A percentile compares a stretch with the other conserved stretches of the same genome.
These are phyloP conservation scores for Plasmopara halstedii DNA, from an alignment of 352 stramenopile genomes.

Conservation along the genomic window DNA sequence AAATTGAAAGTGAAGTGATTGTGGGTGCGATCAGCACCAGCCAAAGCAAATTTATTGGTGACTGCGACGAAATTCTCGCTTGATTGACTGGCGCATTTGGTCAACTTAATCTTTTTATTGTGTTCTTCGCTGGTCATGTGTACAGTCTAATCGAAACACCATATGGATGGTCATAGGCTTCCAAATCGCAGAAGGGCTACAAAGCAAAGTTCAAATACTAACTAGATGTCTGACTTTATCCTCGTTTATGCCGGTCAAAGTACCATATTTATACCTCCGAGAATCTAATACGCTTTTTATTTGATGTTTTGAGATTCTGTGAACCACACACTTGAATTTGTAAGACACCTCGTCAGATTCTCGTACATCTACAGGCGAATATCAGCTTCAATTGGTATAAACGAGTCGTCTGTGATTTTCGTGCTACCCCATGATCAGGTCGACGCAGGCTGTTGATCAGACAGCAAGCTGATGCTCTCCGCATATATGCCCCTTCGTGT, in stretches of 20 bases:
- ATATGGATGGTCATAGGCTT: neutral
- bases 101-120: too few relatives aligned
- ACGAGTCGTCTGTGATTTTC: neutral
- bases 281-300: neutral
- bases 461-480: too few relatives aligned
- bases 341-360: neutral
- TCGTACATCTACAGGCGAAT: too few relatives aligned
- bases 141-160: neutral
- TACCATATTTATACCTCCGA: neutral
- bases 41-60: neutral
- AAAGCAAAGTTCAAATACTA: neutral
- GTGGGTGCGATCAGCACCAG: neutral
- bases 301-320: neutral
- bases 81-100: neutral
- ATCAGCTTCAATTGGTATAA: too few relatives aligned
- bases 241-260: neutral
- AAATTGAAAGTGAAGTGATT: slow-evolving; percentile 13
- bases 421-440: neutral
- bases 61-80: neutral
- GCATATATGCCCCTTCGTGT: neutral
- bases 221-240: neutral
- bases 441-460: neutral
- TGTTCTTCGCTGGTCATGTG: neutral
- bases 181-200: neutral
- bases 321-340: neutral